Base-by-base conservation (phyloP, 805 yeast species). In the Lachancea mirantina region DNA sequence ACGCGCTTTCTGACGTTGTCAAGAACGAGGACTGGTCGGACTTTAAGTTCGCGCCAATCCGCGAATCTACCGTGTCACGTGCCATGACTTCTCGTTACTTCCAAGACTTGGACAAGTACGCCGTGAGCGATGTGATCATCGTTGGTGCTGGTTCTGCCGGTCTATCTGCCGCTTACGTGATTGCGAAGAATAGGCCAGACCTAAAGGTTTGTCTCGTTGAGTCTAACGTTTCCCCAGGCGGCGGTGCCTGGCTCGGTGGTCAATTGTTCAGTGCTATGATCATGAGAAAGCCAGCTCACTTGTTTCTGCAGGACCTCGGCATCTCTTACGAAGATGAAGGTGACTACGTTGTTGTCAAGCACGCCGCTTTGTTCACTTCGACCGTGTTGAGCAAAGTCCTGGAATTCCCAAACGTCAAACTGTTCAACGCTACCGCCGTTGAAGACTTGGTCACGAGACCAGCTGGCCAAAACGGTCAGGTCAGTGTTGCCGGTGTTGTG, bases 131-230 rank as follows among this genome's bases (percentile, higher is more conserved):
- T 49, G 70, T 80, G 28, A 81, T 80, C 26, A 75, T 80, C 47
- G 71, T 80, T 39, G 89, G 89, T 37, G 87, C 85, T 17, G 87
- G 88, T 23, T 76, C 84, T 16, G 76, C 84, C 26, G 88, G 88
- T 26, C 64, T 80, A 39, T 71, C 81, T 34, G 82, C 85, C 18
- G 88, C 87, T n/a, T 80, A 74, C 52, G 73, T 70, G 23, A 64
- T 80, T 46, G 85, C 82, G 31, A 76, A 70, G 54, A 73, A 78
- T 50, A 71, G 88, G 55, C 88, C 89, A 10, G 85, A 80, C 43
- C 63, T 80, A 46, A 79, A 76, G 55, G 72, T 80, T 42, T 84
- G 84, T 40, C 74, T 78, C 42, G 68, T 80, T 37, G 89, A 80
- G 61, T 78, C 84, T 21, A 69, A 71, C 41, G 84, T 79, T n/a